Evolutionary conservation across 768 basidiomycete genomes (phyloP), one percentile per base, ranked within the genome.

Genomic region (Leccinum aurantiacum): DNA sequence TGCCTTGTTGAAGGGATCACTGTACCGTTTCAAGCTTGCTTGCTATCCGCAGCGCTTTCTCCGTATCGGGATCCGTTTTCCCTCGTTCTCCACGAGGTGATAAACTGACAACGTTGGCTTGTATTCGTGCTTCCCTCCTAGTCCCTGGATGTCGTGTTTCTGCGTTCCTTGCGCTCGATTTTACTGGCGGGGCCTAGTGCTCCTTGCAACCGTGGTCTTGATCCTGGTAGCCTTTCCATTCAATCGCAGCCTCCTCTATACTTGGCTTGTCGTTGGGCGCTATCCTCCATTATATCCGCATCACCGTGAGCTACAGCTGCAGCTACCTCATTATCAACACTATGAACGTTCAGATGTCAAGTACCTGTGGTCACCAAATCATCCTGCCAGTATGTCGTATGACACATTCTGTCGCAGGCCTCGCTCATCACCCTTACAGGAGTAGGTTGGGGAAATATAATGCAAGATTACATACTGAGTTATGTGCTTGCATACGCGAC

Each of bases 311-410:
- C 73, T 69, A 33, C 78, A 83, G 62, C 67, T 75, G 6, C 53
- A 56, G 3, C 64, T 82, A 0, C 76, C 79, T 1, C 80, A 82
- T 51, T 79, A 81, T 54, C 60, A 71, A 46, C 24, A 54, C 0
- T 69, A 78, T 5, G 74, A 77, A 31, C 76, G 69, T 5, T 62
- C 64, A 24, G 61, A 71, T 13, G 68, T 72, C 37, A 77, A 74
- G 56, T 83, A 78, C 58, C 54, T 84, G 3, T 83, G 75, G 71
- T 71, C 80, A 19, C 76, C 79, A 19, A 82, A 81, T 58, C 81
- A 84, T 62, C 77, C 73, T 52, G 53, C 41, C 44, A 25, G 60
- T 61, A 61, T 54, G 50, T n/a, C 35, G 6, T 33, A 24, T 10
- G 31, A 17, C 11, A 11, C 3, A 0, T n/a, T 17, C 2, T 19